These are phyloP conservation scores for Prunus campanulata DNA, from an alignment of 306 rosid species.

Conservation along the genomic window DNA sequence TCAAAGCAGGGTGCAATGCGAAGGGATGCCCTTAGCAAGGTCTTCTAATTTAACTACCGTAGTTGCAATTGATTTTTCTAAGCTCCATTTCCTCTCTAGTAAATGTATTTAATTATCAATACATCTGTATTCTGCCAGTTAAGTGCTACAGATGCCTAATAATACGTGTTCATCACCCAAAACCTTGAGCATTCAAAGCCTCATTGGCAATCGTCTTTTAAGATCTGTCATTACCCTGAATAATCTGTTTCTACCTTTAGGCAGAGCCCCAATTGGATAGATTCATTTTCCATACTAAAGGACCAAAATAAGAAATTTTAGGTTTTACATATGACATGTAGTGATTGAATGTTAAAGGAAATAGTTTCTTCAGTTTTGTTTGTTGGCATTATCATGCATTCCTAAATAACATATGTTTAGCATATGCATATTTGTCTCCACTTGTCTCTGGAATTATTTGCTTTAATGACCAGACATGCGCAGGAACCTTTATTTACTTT, in stretches of 20 bases:
- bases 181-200: background rate
- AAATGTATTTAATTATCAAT: background rate
- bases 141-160: background rate
- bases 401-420: background rate
- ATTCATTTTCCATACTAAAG: background rate
- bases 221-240: background rate
- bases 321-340: too few relatives aligned
- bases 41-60: constrained; percentile 25
- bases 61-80: background rate
- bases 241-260: background rate
- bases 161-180: background rate
- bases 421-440: background rate
- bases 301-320: too few relatives aligned
- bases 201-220: background rate
- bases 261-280: background rate
- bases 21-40: constrained; percentile 72
- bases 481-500: background rate
- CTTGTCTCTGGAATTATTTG: background rate
- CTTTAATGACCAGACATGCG: background rate
- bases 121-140: background rate
- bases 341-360: too few relatives aligned
- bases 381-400: background rate
- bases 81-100: background rate
- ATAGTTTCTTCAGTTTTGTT: background rate
- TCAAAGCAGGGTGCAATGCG: constrained; percentile 63